Base-by-base conservation (phyloP, 345 rosid species). In the Aquilaria malaccensis region DNA sequence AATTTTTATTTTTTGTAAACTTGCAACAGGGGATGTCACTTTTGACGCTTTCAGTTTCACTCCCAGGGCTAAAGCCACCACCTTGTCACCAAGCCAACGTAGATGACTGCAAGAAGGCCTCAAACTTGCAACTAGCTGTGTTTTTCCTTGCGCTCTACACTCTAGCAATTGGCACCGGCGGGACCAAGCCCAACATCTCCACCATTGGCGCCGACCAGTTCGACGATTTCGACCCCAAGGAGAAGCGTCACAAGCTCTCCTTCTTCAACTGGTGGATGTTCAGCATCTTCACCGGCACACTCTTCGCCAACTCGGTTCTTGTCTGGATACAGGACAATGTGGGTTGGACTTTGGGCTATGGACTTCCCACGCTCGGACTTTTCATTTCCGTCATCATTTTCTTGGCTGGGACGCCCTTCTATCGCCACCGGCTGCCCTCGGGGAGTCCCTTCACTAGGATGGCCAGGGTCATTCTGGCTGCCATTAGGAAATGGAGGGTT, bases 221-320 rank as follows among this genome's bases (percentile, higher is more conserved):
- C 47, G 99, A 94, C 30, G 95, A 82, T 30, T 88, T 85, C 30
- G 77, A 94, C 11, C 84, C 86, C 0, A 86, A 78, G 57, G 97
- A 94, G 78, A 94, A 90, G 78, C 68, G 55, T 53, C 74, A 77
- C 0, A 94, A 90, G 73, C 80, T 85, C 33, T 90, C 99, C 41
- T 94, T 90, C 84, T 94, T 94, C 91, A 94, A 90, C 50, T 94
- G 97, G 99, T 94, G 99, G 97, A 77, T 86, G 96, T 90, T 94
- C 69, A 81, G 95, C 78, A 86, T 90, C 57, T 94, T 90, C 75
- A 75, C 80, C 52, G 99, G 99, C 13, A 83, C 91, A 15, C 83
- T 94, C 37, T 89, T 94, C 32, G 92, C 97, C 50, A 84, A 90
- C 76, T 88, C 96, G 0, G 50, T 82, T 10, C 91, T 90, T 33